Percentiles rank a stretch among this genome's conserved stretches.
phyloP scores from a whole-genome alignment of 176 grass and related monocot genomes.

The Areca catechu region DNA sequence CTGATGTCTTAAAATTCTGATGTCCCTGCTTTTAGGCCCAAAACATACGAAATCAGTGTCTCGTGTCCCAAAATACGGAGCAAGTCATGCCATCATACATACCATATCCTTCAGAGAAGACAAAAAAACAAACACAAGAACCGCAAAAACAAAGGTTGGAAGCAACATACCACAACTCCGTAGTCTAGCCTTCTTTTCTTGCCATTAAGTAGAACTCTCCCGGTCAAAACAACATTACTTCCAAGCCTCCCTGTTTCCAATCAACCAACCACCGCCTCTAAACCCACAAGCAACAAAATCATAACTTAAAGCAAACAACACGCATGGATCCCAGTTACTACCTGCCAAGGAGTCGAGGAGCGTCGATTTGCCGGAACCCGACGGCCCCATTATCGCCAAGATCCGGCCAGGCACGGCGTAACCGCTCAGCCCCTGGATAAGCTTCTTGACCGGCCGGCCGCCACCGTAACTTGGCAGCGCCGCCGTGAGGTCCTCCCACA shows the following conservation, averaged over 20 bases:
- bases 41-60: too few relatives aligned
- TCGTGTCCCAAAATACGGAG: too few relatives aligned
- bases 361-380: conserved; percentile 95
- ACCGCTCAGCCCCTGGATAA: conserved; percentile 67
- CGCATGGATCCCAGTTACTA: conserved; percentile 1
- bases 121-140: not conserved
- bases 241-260: conserved; percentile 64
- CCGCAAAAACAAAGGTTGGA: not conserved
- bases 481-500: conserved; percentile 94
- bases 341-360: conserved; percentile 91
- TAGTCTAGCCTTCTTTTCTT: conserved; percentile 88
- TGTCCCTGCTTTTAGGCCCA: too few relatives aligned
- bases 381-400: conserved; percentile 89
- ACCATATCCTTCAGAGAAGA: too few relatives aligned
- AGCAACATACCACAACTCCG: conserved; percentile 55
- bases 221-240: conserved; percentile 74
- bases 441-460: conserved; percentile 40
- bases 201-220: conserved; percentile 85
- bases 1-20: too few relatives aligned
- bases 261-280: not conserved
- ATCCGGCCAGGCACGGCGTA: conserved; percentile 84
- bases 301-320: not conserved
- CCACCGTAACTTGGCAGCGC: conserved; percentile 61
- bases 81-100: too few relatives aligned
- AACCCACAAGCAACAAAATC: not conserved